Conservation (phyloP, 164 flowering plant genomes). For the Piper betle region DNA sequence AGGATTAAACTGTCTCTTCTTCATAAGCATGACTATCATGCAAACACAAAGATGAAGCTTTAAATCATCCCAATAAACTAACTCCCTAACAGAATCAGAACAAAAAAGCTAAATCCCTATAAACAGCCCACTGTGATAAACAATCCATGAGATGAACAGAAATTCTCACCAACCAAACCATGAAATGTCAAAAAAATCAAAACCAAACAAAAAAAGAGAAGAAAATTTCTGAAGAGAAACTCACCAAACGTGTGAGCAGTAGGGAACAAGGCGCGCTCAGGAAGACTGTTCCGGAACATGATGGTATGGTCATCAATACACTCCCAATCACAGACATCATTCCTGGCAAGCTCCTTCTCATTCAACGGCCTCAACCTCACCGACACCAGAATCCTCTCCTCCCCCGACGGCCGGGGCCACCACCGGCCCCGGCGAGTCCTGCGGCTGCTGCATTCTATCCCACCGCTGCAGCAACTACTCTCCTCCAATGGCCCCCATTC, state of each 20-base stretch:
- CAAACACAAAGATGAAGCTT: too few species aligned
- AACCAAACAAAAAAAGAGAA: neutral
- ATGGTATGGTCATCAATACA: constrained; percentile 85
- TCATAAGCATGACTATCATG: too few species aligned
- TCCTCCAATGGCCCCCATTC: constrained; percentile 65
- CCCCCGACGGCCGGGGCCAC: constrained; percentile 3
- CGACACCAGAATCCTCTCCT: constrained; percentile 82
- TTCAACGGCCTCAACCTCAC: constrained; percentile 95
- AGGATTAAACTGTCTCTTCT: too few species aligned
- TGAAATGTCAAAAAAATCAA: too few species aligned
- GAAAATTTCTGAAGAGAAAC: constrained; percentile 1
- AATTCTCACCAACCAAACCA: too few species aligned
- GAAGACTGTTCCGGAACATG: constrained; percentile 74
- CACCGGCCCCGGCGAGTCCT: neutral
- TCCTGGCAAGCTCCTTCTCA: constrained; percentile 60
- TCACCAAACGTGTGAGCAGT: constrained; percentile 81
- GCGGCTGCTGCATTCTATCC: constrained; percentile 42
- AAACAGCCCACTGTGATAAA: too few species aligned
- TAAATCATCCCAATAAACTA: too few species aligned
- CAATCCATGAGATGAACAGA: too few species aligned
- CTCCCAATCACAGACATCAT: constrained; percentile 96
- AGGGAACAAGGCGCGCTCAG: constrained; percentile 78
- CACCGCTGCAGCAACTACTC: constrained; percentile 48
- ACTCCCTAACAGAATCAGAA: too few species aligned
- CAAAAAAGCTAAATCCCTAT: too few species aligned